phyloP scores from a whole-genome alignment of 129 eudicot genomes.

The Silybum marianum region DNA sequence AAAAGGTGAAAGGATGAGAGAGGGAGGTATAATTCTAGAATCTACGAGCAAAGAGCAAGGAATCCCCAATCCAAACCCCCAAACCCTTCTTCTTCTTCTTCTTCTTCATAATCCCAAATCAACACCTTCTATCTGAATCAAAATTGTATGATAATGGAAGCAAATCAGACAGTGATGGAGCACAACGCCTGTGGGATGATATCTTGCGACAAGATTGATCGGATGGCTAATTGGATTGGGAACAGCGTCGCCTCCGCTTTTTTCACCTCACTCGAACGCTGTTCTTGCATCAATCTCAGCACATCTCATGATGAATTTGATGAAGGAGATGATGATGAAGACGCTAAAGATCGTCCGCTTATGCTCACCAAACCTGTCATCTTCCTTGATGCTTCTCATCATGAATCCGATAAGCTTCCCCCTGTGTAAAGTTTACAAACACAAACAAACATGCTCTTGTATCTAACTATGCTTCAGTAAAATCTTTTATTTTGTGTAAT shows the following conservation, averaged over 20 bases:
- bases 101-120: not conserved
- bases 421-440: conserved; percentile 1
- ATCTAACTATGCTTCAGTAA: conserved; percentile 19
- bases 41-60: conserved; percentile 23
- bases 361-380: conserved; percentile 46
- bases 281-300: conserved; percentile 68
- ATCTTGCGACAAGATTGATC: conserved; percentile 58
- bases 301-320: conserved; percentile 57
- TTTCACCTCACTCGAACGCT: conserved; percentile 77
- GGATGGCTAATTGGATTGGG: conserved; percentile 70
- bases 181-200: conserved; percentile 30
- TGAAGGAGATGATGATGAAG: conserved; percentile 53
- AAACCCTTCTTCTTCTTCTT: not conserved
- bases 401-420: conserved; percentile 34
- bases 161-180: conserved; percentile 26
- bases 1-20: conserved; percentile 1
- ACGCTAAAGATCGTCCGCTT: conserved; percentile 70
- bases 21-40: conserved; percentile 23
- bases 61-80: not conserved
- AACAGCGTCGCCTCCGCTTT: conserved; percentile 69
- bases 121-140: not conserved
- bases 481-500: not conserved
- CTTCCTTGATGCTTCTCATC: conserved; percentile 29
- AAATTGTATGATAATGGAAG: not conserved
- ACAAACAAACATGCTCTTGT: conserved; percentile 3